Base-by-base conservation (phyloP, 805 yeast species). In the Debaryomyces prosopidis region DNA sequence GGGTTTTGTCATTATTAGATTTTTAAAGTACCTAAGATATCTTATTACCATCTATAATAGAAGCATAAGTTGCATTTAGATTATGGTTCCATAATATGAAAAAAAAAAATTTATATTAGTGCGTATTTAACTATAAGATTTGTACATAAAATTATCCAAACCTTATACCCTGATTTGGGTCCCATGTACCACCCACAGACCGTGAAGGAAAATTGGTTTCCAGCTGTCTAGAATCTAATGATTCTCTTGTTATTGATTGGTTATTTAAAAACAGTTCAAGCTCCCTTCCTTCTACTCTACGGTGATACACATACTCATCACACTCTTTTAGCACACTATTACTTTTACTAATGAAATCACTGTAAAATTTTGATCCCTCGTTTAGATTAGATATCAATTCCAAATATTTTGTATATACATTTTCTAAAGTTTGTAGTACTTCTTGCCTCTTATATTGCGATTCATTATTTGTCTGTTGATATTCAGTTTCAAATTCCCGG, bases 281-380 rank as follows among this genome's bases (percentile, higher is more conserved):
- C 18, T 74, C 77, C 17, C 80, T 64, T 2, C 81, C 85, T 49
- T 80, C 81, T 6, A 72, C 54, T 40, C 85, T 67, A 39, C 89
- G 63, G 11, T 65, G 57, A 26, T 73, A 65, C n/a, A 80, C 76
- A 58, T 69, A 85, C 12, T 68, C 65, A 48, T 78, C 81, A 50
- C 84, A 75, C 34, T 77, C 80, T 11, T 64, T 63, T 34, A 76
- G 55, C 16, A 82, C 74, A 2, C 54, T 62, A 23, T 69, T 65
- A 5, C 80, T 73, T 42, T 77, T 77, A 7, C 61, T 62, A 26
- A 75, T 65, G 48, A 88, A 78, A 43, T 83, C 85, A 32, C 73
- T 73, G 66, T 91, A 91, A 58, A 90, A 90, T 43, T 75, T 74
- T 0, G 79, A 55, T 0, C 96, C 97, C 53, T 85, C 87, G 26